Base-by-base conservation (phyloP, 345 rosid genomes). In the Rhodomyrtus tomentosa region DNA sequence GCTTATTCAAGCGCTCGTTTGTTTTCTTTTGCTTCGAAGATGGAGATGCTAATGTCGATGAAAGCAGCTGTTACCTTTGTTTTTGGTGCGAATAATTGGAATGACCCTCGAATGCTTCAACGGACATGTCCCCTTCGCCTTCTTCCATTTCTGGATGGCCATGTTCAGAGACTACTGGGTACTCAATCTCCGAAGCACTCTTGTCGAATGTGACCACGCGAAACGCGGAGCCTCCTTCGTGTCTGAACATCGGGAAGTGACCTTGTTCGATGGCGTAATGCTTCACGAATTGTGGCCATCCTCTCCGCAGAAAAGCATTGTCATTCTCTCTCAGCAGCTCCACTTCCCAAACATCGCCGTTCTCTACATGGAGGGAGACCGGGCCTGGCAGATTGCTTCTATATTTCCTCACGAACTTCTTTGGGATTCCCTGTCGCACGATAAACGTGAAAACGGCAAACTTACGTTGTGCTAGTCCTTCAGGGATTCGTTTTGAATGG, bases 381-480 rank as follows among this genome's bases (percentile, higher is more conserved):
- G 5, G 11, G n/a, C 55, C 62, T 25, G 85, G 18, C 32, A 89
- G 59, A 25, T 45, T 52, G 5, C 45, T 29, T 32, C 89, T 85
- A 54, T 82, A 80, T 6, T 84, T 83, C n/a, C 83, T 85, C 76
- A 82, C 84, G 82, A 87, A 85, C 42, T 59, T 85, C 40, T 52
- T 82, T 11, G 89, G 90, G 53, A 89, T 74, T 72, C 32, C 50
- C 90, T 89, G 86, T 80, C 24, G 20, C 74, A 45, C 15, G 50
- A 27, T 29, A 38, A 36, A 20, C 25, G 76, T 12, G 12, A 12
- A 48, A 40, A 38, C 27, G 32, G 10, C 29, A 83, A n/a, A 32
- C 49, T 45, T 16, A 22, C 3, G 22, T 80, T 32, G 51, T 36
- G 10, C 38, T 59, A 15, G 32, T 36, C 73, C 74, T 48, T 48